A percentile compares a stretch with the other conserved stretches of the same genome.
Conservation (phyloP, 1,284 basidiomycete genomes). For the Meripilus lineatus region DNA sequence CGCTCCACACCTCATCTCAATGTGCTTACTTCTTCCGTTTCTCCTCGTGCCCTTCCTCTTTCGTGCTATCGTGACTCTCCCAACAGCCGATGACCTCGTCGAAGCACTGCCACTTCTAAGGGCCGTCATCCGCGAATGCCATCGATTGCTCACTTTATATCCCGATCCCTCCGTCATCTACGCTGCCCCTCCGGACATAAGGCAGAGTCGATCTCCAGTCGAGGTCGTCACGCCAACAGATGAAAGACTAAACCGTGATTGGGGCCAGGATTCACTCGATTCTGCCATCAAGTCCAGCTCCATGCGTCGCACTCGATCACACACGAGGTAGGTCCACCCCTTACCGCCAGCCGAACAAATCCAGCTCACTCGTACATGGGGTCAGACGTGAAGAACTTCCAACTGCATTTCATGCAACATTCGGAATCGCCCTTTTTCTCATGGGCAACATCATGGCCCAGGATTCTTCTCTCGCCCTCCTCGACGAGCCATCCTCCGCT, state of each 20-base stretch:
- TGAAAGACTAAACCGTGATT: conserved; percentile 26
- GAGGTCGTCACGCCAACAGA: conserved; percentile 26
- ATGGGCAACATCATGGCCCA: conserved; percentile 55
- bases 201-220: conserved; percentile 16
- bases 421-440: conserved; percentile 57
- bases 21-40: conserved; percentile 3
- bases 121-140: conserved; percentile 62
- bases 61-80: conserved; percentile 5
- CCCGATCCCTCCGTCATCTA: conserved; percentile 53
- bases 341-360: too few relatives aligned
- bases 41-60: conserved; percentile 7
- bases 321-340: conserved; percentile 16
- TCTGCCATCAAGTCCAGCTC: conserved; percentile 5
- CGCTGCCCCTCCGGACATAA: conserved; percentile 14
- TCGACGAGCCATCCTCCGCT: conserved; percentile 48
- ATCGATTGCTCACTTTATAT: conserved; percentile 48
- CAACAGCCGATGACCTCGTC: conserved; percentile 38
- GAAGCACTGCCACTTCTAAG: conserved; percentile 52
- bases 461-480: conserved; percentile 41
- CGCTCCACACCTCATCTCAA: not conserved
- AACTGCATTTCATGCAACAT: conserved; percentile 58
- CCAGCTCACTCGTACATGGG: too few relatives aligned
- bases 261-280: conserved; percentile 24
- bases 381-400: conserved; percentile 42
- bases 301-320: not conserved